phyloP scores from a whole-genome alignment of 805 yeast species.

The Zygosaccharomyces pseudorouxii region DNA sequence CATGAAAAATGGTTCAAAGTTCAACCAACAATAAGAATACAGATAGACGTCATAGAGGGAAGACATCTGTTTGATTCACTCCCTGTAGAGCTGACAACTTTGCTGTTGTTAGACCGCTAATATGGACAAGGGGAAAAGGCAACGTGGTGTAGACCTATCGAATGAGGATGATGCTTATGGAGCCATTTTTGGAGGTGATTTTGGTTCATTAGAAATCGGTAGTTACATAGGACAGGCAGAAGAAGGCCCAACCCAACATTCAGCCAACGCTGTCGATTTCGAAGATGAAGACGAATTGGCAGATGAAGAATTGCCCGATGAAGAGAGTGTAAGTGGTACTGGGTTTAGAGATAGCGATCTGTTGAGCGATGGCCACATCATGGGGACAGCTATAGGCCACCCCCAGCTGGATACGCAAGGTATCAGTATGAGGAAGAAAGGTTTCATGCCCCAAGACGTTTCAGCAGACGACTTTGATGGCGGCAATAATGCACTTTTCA shows the following conservation, averaged over 20 bases:
- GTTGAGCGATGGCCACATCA: conserved; percentile 8
- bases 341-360: conserved; percentile 1
- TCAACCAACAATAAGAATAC: neutral
- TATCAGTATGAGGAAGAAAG: conserved; percentile 24
- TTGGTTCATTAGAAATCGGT: conserved; percentile 36
- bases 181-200: conserved; percentile 37
- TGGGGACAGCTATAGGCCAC: conserved; percentile 9
- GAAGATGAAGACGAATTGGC: conserved; percentile 94
- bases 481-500: conserved; percentile 32
- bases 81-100: conserved; percentile 1
- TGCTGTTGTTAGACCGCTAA: conserved; percentile 1
- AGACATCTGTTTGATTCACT: neutral
- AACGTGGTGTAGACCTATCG: conserved; percentile 22
- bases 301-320: conserved; percentile 62
- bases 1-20: conserved; percentile 1
- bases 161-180: conserved; percentile 39
- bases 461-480: conserved; percentile 15
- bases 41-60: neutral
- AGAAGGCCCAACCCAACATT: conserved; percentile 58
- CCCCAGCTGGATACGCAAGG: conserved; percentile 9
- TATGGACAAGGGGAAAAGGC: conserved; percentile 8
- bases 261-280: conserved; percentile 89
- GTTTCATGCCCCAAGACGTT: conserved; percentile 13
- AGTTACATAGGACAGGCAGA: conserved; percentile 31
- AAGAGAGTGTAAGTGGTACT: conserved; percentile 10